Base-by-base conservation (phyloP, 441 rosid genomes). In the Cnidoscolus chayamansa region DNA sequence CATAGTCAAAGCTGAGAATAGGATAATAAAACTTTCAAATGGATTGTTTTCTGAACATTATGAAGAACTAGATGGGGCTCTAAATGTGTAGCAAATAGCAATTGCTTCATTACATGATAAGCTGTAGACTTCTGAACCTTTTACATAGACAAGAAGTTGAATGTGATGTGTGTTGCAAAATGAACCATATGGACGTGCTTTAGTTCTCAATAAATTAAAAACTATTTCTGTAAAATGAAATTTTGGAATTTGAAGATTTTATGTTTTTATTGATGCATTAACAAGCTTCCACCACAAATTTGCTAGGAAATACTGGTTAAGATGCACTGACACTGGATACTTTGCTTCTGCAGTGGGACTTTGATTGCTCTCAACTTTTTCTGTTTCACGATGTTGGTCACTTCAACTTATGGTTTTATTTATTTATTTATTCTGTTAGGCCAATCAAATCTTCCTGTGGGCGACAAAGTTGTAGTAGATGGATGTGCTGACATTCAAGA, bases 391-490 rank as follows among this genome's bases (percentile, higher is more conserved):
- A 56, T 69, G 64, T 77, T 31, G 53, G 17, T 74, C 60, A 32
- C 66, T 59, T 69, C 49, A 31, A 48, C 63, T 20, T 30, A 16
- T n/a, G 1, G 37, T 35, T 35, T 20, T 54, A 57, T 30, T 54
- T 48, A 4, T 10, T 35, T 19, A 48, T 65, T 69, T 72, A 40
- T 43, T 49, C 64, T 76, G 43, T 47, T 76, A 80, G 88, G 68
- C 75, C 76, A 75, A 70, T 71, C 73, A 68, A 55, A 43, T 65
- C 72, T 17, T 76, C 73, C 78, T 30, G 43, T 72, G 19, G 55
- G 45, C 59, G 78, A 74, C 43, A 81, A 83, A 56, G 70, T 31
- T 72, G 56, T 77, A 57, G 63, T 32, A 53, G 71, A 49, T 74
- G 74, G 68, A 59, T 35, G 68, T 78, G 51, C 77, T 0, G 67